Base-by-base conservation (phyloP, 768 basidiomycete species). In the Agaricus subrufescens region DNA sequence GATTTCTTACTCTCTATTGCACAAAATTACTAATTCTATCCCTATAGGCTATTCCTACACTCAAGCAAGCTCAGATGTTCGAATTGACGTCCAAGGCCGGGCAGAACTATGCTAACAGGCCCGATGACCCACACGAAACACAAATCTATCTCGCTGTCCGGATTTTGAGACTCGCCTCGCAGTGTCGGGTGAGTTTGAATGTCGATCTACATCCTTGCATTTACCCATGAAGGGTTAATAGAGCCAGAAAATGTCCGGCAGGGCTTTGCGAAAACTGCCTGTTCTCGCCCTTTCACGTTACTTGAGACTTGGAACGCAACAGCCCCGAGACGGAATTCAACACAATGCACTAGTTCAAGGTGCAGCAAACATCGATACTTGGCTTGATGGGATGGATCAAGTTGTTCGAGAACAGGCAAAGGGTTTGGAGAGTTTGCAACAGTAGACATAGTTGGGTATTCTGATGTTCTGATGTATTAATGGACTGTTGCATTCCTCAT, bases 241-340 rank as follows among this genome's bases (percentile, higher is more conserved):
- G 88, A 68, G 68, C 15, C 85, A 93, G 67, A 81, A 81, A n/a
- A 84, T 98, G 78, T 97, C 95, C 14, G 97, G 97, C 12, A 86
- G 97, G 37, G 87, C 91, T 1, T 78, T 99, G 11, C 84, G 97
- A 11, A 85, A 94, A 6, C 77, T 99, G n/a, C 97, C 97, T 3
- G 93, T 98, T 46, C 82, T 98, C 19, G 92, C 95, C 1, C 84
- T 97, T 46, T 92, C 96, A 3, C 79, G 83, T 7, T 87, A 93
- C 66, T 85, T 98, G 49, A 81, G 86, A 29, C 70, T 77, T 14
- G 79, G 82, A 46, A 73, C 26, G 40, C 48, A 44, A 29, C 58
- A 39, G 45, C 50, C 29, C 38, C 40, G 14, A 2, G 39, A 30
- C 9, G 31, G 14, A 19, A 37, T 23, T 25, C 44, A 46, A 26